Conservation (phyloP, 345 rosid genomes). For the Cochlearia excelsa region DNA sequence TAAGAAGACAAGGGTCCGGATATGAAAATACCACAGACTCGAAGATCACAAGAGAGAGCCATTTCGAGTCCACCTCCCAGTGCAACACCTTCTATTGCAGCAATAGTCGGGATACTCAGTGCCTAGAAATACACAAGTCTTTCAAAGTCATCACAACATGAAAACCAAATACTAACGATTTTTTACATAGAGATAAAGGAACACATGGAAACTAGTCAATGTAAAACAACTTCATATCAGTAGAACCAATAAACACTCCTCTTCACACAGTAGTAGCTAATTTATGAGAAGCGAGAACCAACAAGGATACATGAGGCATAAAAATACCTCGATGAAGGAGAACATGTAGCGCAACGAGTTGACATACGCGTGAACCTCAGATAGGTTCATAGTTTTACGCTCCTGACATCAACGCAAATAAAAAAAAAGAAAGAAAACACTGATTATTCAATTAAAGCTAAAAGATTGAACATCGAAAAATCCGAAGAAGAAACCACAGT, state of each 20-base stretch:
- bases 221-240: neutral
- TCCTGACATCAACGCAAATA: conserved; percentile 61
- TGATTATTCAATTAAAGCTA: conserved; percentile 10
- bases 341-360: conserved; percentile 73
- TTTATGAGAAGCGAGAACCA: neutral
- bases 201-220: neutral
- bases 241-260: neutral
- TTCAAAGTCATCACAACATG: conserved; percentile 13
- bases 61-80: conserved; percentile 97
- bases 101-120: conserved; percentile 71
- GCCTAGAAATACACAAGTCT: conserved; percentile 43
- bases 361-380: conserved; percentile 70
- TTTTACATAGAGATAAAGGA: conserved; percentile 2
- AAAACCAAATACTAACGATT: neutral
- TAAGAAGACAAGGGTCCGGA: neutral
- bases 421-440: neutral
- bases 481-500: neutral
- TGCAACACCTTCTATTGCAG: conserved; percentile 88
- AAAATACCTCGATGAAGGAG: conserved; percentile 64
- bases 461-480: neutral
- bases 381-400: conserved; percentile 67
- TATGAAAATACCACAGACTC: conserved; percentile 64
- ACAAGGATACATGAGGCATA: neutral
- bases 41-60: conserved; percentile 93
- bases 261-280: conserved; percentile 1